Evolutionary conservation across 2,329 filamentous ascomycete species (phyloP), one percentile per base, ranked within the genome.

Genomic region (Eutypa lata): DNA sequence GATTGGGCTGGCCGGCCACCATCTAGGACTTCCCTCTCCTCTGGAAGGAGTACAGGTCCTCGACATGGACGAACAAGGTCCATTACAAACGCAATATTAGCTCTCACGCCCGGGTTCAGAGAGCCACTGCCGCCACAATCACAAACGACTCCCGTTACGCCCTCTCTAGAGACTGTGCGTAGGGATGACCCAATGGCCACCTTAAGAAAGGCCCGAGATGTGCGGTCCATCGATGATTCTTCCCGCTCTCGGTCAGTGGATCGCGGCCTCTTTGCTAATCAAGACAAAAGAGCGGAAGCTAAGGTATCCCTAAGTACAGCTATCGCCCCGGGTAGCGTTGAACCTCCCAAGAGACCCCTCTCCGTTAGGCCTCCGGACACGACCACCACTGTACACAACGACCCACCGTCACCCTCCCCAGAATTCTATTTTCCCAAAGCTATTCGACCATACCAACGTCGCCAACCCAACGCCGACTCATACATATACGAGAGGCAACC

Each of bases 221-320:
- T 72, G 26, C 63, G 71, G 53, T 49, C 65, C 40, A 44, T 62
- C 42, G 79, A 82, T 40, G 77, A 80, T 35, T 69, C 71, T 21
- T 74, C 76, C 2, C 77, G 86, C 35, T 80, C 83, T 5, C 79
- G 77, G 31, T 90, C 87, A 0, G 82, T 84, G 7, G 87, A 91
- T 54, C 77, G 84, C 42, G 77, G 79, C 58, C 59, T 81, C 2
- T 85, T 87, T 49, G 74, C 76, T 21, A 83, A 75, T 49, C 72
- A 76, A 10, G 85, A 90, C 64, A 84, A 87, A 58, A 85, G 88
- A 54, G 81, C 80, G 2, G 79, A 79, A 40, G 77, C 89, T 1
- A 84, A 82, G 57, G 76, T 91, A 2, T 82, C 81, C 3, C 62
- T 90, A 24, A 88, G 80, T 65, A 82, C 78, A 3, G 77, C 84